Conservation (phyloP, 441 rosid species). For the Kokia cookei region DNA sequence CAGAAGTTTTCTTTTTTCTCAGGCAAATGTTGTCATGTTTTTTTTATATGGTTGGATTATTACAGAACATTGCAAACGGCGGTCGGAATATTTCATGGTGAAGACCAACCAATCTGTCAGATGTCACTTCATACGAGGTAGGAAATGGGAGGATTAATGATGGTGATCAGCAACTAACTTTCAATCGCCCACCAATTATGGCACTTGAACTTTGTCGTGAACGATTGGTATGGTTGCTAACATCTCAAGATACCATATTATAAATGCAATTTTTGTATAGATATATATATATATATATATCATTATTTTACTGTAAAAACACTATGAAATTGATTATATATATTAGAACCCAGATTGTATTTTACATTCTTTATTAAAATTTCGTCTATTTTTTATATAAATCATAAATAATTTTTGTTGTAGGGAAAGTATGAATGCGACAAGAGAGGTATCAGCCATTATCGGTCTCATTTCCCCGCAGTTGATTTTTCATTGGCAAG, state of each 20-base stretch:
- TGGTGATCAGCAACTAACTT: conserved; percentile 13
- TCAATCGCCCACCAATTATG: conserved; percentile 50
- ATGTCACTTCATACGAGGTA: conserved; percentile 6
- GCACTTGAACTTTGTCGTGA: conserved; percentile 81
- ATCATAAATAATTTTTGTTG: background rate
- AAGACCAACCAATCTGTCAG: conserved; percentile 13
- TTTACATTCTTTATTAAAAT: too few species aligned
- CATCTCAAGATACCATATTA: background rate
- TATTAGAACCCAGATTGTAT: too few species aligned
- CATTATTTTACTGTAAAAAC: too few species aligned
- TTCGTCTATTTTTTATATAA: too few species aligned
- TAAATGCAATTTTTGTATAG: too few species aligned
- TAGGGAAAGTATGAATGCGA: conserved; percentile 79
- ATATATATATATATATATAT: too few species aligned
- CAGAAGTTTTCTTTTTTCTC: background rate
- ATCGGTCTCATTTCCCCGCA: conserved; percentile 39
- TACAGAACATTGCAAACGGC: conserved; percentile 85
- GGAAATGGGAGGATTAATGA: background rate
- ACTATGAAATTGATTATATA: too few species aligned
- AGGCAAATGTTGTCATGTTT: background rate
- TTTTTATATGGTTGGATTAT: background rate
- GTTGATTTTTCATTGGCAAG: conserved; percentile 67
- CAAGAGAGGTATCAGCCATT: conserved; percentile 44
- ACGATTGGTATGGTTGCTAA: conserved; percentile 39
- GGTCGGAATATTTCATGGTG: conserved; percentile 47